Base-by-base conservation (phyloP, 306 rosid genomes). In the Vicia villosa region DNA sequence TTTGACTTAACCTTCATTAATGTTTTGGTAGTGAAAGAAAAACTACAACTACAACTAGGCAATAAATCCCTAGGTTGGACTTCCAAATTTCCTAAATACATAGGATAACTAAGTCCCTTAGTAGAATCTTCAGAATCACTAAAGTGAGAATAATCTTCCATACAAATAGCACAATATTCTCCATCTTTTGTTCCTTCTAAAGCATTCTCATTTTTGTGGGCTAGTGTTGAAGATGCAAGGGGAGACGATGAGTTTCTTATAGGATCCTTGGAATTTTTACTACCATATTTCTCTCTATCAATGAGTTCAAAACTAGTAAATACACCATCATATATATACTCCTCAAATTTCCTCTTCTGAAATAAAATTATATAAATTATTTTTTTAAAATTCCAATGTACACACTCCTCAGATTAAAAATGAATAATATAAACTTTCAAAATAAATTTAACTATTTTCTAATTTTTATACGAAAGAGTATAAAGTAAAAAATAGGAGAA, bases 341-440 rank as follows among this genome's bases (percentile, higher is more conserved):
- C 66, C 14, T 64, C 67, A 26, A 68, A 52, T 64, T 69, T 66
- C 42, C 79, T 58, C 65, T 73, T 69, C 41, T 45, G 67, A 38
- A 59, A 59, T n/a, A 10, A 60, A 17, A 61, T 24, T n/a, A n/a
- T n/a, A n/a, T n/a, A n/a, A n/a, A n/a, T n/a, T n/a, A n/a, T n/a
- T n/a, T n/a, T n/a, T n/a, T n/a, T n/a, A n/a, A n/a, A n/a, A n/a
- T n/a, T n/a, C n/a, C n/a, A n/a, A n/a, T n/a, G n/a, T n/a, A n/a
- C n/a, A n/a, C n/a, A n/a, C n/a, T n/a, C n/a, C n/a, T n/a, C n/a
- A n/a, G n/a, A n/a, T n/a, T n/a, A n/a, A n/a, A n/a, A n/a, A n/a
- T n/a, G n/a, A n/a, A n/a, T n/a, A n/a, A n/a, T n/a, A n/a, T n/a
- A n/a, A n/a, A n/a, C n/a, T n/a, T n/a, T n/a, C n/a, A n/a, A n/a